Conservation (phyloP, 78 protist species). For the Polysphondylium violaceum region DNA sequence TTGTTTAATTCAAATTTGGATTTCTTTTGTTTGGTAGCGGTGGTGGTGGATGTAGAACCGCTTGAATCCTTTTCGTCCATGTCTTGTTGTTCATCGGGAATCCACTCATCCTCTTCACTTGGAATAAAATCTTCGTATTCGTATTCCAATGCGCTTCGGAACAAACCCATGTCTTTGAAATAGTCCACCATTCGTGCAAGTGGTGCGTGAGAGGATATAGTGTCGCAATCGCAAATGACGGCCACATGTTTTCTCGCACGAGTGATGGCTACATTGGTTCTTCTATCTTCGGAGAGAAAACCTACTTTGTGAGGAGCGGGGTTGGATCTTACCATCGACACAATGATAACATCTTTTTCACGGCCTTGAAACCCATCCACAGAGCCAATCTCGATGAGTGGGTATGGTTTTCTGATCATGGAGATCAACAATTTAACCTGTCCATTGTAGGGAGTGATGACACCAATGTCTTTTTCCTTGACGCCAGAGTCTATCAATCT, state of each 20-base stretch:
- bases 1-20: slow-evolving; percentile 35
- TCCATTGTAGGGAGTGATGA: slow-evolving; percentile 94
- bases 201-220: slow-evolving; percentile 66
- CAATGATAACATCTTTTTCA: slow-evolving; percentile 93
- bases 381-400: slow-evolving; percentile 89
- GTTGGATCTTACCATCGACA: slow-evolving; percentile 85
- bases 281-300: slow-evolving; percentile 75
- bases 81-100: not conserved
- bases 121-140: slow-evolving; percentile 12
- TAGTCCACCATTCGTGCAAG: slow-evolving; percentile 66
- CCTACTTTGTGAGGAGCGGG: slow-evolving; percentile 84
- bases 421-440: slow-evolving; percentile 82
- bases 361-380: slow-evolving; percentile 97
- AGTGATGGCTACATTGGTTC: slow-evolving; percentile 93
- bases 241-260: slow-evolving; percentile 88
- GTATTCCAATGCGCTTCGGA: slow-evolving; percentile 59
- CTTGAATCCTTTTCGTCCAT: not conserved
- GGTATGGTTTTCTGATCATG: not conserved
- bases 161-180: slow-evolving; percentile 36
- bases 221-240: slow-evolving; percentile 72
- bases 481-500: slow-evolving; percentile 72
- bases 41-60: not conserved
- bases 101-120: slow-evolving; percentile 46
- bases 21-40: not conserved
- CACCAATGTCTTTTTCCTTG: slow-evolving; percentile 63